Base-by-base conservation (phyloP, 208 protist species). In the Trypanosomatidae sp. region DNA sequence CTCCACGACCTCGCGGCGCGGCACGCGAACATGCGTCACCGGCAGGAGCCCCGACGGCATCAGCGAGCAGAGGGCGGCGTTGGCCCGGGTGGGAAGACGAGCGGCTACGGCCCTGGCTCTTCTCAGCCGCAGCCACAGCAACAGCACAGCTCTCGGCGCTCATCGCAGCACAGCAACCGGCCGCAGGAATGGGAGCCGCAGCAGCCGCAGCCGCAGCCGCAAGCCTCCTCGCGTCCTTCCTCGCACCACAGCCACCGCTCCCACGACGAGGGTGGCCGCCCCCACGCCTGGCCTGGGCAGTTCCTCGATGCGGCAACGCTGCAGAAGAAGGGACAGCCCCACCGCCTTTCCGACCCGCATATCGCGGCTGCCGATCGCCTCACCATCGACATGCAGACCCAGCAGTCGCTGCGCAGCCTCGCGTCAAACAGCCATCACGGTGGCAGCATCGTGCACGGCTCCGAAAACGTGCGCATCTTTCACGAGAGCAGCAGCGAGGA, bases 311-410 rank as follows among this genome's bases (percentile, higher is more conserved):
- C 72, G 0, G 76, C 81, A 8, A 76, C 77, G 1, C 46, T 87
- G 65, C 78, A 83, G 30, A 87, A 83, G 82, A 87, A 87, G 50
- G 78, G 82, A 3, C 58, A 44, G 28, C 82, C 82, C n/a, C 49
- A 68, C 28, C 59, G 79, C 8, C 65, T 82, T 19, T 62, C 74
- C 0, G 71, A 83, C 43, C 73, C 62, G 46, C 64, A 70, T 0
- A 56, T 17, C 28, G 22, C 55, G 0, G 50, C 30, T 4, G 28
- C 49, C 4, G 66, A 79, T 36, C 44, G 62, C n/a, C n/a, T n/a
- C 17, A 62, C 60, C 12, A 74, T 66, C 22, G 74, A 74, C 44
- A 22, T 66, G 41, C 62, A 70, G 64, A 73, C 69, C 1, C 74
- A 74, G 44, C 55, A 36, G 0, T 66, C 74, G 3, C 25, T 58